Base-by-base conservation (phyloP, 345 rosid species). In the Salix arbutifolia region DNA sequence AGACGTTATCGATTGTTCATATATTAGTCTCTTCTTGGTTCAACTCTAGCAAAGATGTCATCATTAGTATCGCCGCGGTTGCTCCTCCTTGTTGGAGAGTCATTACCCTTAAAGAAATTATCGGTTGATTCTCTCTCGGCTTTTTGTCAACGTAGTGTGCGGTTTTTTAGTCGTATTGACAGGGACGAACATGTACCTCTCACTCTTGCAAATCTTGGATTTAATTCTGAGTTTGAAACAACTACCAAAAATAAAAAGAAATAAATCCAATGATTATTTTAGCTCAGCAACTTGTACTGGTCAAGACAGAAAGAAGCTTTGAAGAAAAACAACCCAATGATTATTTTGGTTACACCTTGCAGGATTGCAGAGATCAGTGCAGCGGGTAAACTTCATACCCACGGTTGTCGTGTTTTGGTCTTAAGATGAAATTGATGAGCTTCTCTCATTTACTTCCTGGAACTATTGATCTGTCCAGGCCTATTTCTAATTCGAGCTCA, bases 231-330 rank as follows among this genome's bases (percentile, higher is more conserved):
- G 65, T 78, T 79, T 48, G 84, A 77, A 48, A 77, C 78, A 38
- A 33, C n/a, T 2, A 64, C 78, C 70, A 80, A 65, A 69, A 83
- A 35, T 48, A 82, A 78, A 28, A 72, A 76, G 48, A 8, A 78
- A 35, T 70, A 81, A 84, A 82, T 58, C 72, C 30, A 28, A 28
- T 1, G 30, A 28, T 28, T 28, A 28, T 28, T 28, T 28, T 28
- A 2, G 30, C 30, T 85, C 97, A 92, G 83, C 99, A 96, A 78
- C 91, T 93, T 80, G 98, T 96, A 11, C 81, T 88, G 91, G 74
- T 87, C 90, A 79, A 87, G 99, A 85, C 99, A 96, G 87, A 98
- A 96, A 85, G 99, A 96, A 81, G 96, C 94, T 25, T 91, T 96
- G 16, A 93, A 88, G 91, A 96, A 96, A 83, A 93, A 93, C 72